Evolutionary conservation across 2,329 filamentous ascomycete species (phyloP), one percentile per base, ranked within the genome.

Genomic region (Tolypocladium pustulatum): DNA sequence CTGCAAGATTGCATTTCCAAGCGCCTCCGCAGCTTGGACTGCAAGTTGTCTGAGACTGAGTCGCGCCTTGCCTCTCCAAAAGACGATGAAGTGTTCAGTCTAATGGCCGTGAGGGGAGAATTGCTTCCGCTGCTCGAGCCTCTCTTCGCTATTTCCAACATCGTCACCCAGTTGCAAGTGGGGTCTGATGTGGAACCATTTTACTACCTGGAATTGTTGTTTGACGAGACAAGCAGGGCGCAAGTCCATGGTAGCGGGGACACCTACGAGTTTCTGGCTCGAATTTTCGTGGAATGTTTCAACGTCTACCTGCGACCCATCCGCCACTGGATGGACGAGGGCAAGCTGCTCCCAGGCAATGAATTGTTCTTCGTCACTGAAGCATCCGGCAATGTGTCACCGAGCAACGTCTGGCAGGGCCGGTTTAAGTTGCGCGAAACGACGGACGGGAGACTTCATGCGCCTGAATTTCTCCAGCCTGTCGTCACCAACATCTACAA

Each of bases 301-400:
- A 83, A 86, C 59, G 85, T 90, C 1, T 97, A 96, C 69, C 78
- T 95, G 41, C 85, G 85, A 43, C 90, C 91, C 0, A 87, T 97
- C 52, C 81, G 86, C 40, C 75, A 80, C 20, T 97, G 93, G 93
- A 93, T 96, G 85, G 85, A 90, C 65, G 81, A 84, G 41, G 93
- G 93, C 0, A 82, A 85, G 57, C 74, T 96, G 4, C 76, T 82
- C 2, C 73, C 81, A 0, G 79, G 80, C 1, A 86, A 91, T 63
- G 83, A 84, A 61, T 80, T 84, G 0, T 94, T 96, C 68, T 96
- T 96, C 66, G 81, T 96, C 6, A 80, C 81, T 3, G 81, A 87
- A 59, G 76, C 79, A 3, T 71, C 80, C 5, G 76, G 78, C 4
- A 75, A 82, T 37, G 78, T 82, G 25, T 82, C 88, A 3, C 73